A percentile compares a stretch with the other conserved stretches of the same genome.
These are phyloP conservation scores for Schwanniomyces pseudopolymorphus DNA, from an alignment of 805 yeast genomes.

Conservation along the genomic window DNA sequence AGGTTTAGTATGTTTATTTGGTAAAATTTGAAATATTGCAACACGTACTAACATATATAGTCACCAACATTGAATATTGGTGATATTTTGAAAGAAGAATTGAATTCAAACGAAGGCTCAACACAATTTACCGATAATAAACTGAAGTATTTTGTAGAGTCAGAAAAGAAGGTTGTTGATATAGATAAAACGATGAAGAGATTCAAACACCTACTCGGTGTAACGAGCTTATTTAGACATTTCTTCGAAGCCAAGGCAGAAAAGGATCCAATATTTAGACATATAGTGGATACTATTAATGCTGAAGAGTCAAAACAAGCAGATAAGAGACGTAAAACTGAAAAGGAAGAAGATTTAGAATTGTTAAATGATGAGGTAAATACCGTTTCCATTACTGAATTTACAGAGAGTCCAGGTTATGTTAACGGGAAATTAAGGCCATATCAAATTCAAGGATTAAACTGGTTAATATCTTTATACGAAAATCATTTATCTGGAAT, in stretches of 20 bases:
- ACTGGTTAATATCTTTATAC: slow-evolving; percentile 71
- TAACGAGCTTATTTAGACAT: slow-evolving; percentile 66
- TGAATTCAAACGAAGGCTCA: background rate
- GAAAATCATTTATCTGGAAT: slow-evolving; percentile 73
- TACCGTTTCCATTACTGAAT: slow-evolving; percentile 40
- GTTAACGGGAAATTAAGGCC: slow-evolving; percentile 63
- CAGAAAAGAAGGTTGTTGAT: slow-evolving; percentile 44
- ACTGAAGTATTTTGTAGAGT: slow-evolving; percentile 30
- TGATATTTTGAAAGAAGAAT: slow-evolving; percentile 5
- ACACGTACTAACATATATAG: slow-evolving; percentile 4
- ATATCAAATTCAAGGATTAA: slow-evolving; percentile 77
- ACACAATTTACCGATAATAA: slow-evolving; percentile 4
- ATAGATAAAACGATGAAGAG: slow-evolving; percentile 62
- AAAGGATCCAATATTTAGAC: slow-evolving; percentile 55
- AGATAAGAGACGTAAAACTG: slow-evolving; percentile 64
- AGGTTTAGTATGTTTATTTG: background rate
- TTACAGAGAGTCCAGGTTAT: slow-evolving; percentile 51
- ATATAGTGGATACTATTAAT: slow-evolving; percentile 47
- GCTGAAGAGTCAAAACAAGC: slow-evolving; percentile 13
- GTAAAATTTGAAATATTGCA: background rate
- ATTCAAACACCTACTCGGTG: slow-evolving; percentile 63
- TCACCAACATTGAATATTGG: slow-evolving; percentile 3
- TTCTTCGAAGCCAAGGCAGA: slow-evolving; percentile 65
- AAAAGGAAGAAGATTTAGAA: slow-evolving; percentile 77
- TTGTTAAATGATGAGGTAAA: slow-evolving; percentile 56